Evolutionary conservation across 257 asterid genomes (phyloP), one percentile per base, ranked within the genome.

Genomic region (Phtheirospermum japonicum): DNA sequence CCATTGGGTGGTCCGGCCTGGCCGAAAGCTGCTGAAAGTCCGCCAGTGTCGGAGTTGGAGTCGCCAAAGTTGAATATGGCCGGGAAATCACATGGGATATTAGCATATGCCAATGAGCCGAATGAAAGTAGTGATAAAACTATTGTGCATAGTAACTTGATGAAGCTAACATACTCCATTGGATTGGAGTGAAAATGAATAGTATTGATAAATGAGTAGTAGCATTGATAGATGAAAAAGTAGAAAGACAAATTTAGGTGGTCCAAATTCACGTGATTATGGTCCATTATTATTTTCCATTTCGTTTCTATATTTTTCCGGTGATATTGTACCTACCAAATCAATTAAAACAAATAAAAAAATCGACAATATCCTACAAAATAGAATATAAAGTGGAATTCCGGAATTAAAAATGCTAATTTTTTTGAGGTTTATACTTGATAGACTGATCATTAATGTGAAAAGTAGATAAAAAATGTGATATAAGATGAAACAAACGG

Each of bases 21-120:
- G 18, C 98, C 98, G 66, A 90, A 90, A 0, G 93, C 96, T 0
- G 98, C 96, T 16, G 98, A 91, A 46, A 88, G 77, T 20, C 98
- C 98, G 11, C 98, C 98, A 61, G 98, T 91, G 83, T 91, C 97
- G 71, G 96, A 90, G 9, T 90, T 90, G 0, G 97, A 90, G 79
- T 90, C 97, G 4, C 97, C 97, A 46, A 90, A 90, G 86, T 90
- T 90, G 87, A 83, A 90, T 7, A 90, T 75, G 39, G 95, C 94
- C 66, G 94, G 89, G 50, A 90, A 87, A 9, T 83, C 50, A 67
- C 96, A 87, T 9, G 71, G 59, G 4, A n/a, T 11, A 6, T 34
- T 48, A 20, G 70, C 74, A 57, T 23, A 43, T 28, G 65, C 65
- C 7, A 33, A 57, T 32, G 19, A 20, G 57, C 28, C 56, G 10